These are phyloP conservation scores for Lagerstroemia speciosa DNA, from an alignment of 345 rosid species.

Conservation along the genomic window DNA sequence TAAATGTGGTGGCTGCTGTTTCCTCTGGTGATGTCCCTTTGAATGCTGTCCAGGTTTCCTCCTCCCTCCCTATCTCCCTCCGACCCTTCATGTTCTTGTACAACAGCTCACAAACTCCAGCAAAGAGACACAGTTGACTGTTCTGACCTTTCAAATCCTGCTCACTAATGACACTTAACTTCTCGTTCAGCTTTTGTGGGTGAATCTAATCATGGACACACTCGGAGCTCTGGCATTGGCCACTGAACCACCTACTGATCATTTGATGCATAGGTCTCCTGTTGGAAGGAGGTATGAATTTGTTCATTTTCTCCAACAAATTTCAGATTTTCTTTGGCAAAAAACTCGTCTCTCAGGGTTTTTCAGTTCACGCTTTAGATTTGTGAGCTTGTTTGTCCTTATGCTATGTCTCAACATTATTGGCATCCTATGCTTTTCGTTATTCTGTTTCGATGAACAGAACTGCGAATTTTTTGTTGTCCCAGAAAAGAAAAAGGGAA, in stretches of 20 bases:
- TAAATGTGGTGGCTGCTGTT: conserved; percentile 88
- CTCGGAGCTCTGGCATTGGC: conserved; percentile 98
- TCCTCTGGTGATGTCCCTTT: conserved; percentile 95
- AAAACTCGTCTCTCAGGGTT: not conserved
- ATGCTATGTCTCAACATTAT: not conserved
- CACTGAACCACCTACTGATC: conserved; percentile 97
- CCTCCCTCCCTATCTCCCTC: too few relatives aligned
- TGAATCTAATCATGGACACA: conserved; percentile 97
- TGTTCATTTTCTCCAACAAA: not conserved
- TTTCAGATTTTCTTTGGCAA: not conserved
- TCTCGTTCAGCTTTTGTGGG: conserved; percentile 83
- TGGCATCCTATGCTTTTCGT: not conserved
- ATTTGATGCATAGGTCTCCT: conserved; percentile 76
- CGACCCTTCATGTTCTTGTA: not conserved
- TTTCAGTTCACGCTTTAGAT: too few relatives aligned
- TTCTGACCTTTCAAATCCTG: not conserved
- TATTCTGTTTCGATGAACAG: not conserved
- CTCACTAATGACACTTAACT: not conserved
- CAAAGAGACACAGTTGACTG: not conserved
- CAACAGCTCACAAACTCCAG: not conserved
- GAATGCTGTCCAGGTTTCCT: conserved; percentile 94
- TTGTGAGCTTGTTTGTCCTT: not conserved
- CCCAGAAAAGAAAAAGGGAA: not conserved
- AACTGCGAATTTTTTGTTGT: not conserved
- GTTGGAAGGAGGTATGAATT: conserved; percentile 75